phyloP scores from a whole-genome alignment of 2,329 filamentous ascomycete genomes.

The Lachnellula subtilissima region DNA sequence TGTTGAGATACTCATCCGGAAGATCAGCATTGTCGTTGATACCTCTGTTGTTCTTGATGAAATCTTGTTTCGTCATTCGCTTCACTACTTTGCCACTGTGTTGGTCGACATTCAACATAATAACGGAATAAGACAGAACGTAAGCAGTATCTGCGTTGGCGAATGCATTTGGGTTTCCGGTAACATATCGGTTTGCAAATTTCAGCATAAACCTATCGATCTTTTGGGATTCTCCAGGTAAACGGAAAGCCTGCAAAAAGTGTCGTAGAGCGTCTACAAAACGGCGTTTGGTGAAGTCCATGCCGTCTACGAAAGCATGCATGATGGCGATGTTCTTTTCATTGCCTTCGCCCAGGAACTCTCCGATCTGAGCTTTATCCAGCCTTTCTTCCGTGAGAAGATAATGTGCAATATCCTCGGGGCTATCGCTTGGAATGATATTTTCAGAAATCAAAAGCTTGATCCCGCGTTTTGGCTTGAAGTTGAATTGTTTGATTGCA shows the following conservation, averaged over 20 bases:
- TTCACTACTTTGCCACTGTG: conserved; percentile 81
- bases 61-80: conserved; percentile 94
- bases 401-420: conserved; percentile 80
- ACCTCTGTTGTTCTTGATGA: conserved; percentile 97
- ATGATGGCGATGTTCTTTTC: conserved; percentile 92
- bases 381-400: conserved; percentile 75
- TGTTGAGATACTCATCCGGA: conserved; percentile 83
- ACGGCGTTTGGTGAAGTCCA: conserved; percentile 87
- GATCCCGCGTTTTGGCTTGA: conserved; percentile 92
- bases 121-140: conserved; percentile 91
- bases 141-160: conserved; percentile 98
- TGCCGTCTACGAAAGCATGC: conserved; percentile 93
- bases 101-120: conserved; percentile 92
- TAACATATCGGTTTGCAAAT: conserved; percentile 93
- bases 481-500: conserved; percentile 89
- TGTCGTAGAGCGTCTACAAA: conserved; percentile 90
- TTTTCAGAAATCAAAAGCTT: conserved; percentile 78
- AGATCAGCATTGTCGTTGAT: conserved; percentile 96
- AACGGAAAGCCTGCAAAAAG: conserved; percentile 89
- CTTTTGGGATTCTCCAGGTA: conserved; percentile 95
- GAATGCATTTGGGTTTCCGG: conserved; percentile 93
- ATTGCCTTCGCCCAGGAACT: conserved; percentile 92
- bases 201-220: conserved; percentile 99
- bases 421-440: conserved; percentile 75
- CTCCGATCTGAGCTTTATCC: conserved; percentile 88